phyloP scores from a whole-genome alignment of 306 rosid genomes.

The Dicorynia guianensis region DNA sequence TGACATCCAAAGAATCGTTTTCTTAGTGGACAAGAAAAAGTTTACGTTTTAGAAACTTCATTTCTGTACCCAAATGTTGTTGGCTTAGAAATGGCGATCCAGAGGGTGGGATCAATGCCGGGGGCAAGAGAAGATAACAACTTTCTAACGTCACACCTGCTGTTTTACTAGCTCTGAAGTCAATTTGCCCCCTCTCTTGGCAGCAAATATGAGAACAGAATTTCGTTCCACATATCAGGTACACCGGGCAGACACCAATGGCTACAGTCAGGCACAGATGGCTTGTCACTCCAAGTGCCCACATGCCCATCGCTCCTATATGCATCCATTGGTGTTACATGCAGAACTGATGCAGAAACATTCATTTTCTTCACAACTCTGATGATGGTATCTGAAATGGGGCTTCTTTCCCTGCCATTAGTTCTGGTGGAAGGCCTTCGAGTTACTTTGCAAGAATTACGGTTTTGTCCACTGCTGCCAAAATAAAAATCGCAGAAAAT shows the following conservation, averaged over 20 bases:
- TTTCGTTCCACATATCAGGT: slow-evolving; percentile 97
- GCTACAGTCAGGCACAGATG: slow-evolving; percentile 89
- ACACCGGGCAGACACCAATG: slow-evolving; percentile 99
- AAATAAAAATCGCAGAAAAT: slow-evolving; percentile 34
- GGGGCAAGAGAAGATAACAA: not conserved
- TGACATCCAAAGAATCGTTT: not conserved
- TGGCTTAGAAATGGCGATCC: not conserved
- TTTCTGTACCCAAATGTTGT: not conserved
- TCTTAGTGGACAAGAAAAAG: not conserved
- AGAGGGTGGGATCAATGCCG: not conserved
- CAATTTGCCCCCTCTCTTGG: slow-evolving; percentile 34
- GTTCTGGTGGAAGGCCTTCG: slow-evolving; percentile 65
- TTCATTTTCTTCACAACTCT: slow-evolving; percentile 64
- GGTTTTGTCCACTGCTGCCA: slow-evolving; percentile 64
- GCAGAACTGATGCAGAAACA: slow-evolving; percentile 55
- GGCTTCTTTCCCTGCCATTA: slow-evolving; percentile 59
- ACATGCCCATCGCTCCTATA: slow-evolving; percentile 87
- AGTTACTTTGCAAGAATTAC: slow-evolving; percentile 68
- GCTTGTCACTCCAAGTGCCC: slow-evolving; percentile 79
- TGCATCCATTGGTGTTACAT: slow-evolving; percentile 81
- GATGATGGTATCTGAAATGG: slow-evolving; percentile 65
- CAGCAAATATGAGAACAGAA: slow-evolving; percentile 68
- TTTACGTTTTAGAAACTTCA: not conserved
- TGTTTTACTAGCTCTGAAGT: slow-evolving; percentile 35
- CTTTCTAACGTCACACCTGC: not conserved